These are phyloP conservation scores for Asterophora lycoperdoides DNA, from an alignment of 768 basidiomycete genomes.

Conservation along the genomic window DNA sequence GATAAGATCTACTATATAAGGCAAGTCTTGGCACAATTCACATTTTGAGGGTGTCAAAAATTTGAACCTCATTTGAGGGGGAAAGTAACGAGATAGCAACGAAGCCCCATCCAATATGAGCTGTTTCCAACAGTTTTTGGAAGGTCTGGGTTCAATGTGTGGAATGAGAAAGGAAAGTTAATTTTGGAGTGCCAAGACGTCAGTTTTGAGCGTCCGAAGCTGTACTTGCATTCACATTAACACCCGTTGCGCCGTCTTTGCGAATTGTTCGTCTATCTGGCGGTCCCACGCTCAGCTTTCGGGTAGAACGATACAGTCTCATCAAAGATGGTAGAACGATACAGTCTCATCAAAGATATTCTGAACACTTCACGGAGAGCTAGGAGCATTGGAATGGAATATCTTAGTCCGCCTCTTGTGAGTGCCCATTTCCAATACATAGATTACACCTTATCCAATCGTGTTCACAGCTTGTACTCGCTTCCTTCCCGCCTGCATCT, in stretches of 20 bases:
- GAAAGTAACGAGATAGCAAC: too few relatives aligned
- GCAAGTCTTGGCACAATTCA: too few relatives aligned
- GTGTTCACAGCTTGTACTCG: constrained; percentile 74
- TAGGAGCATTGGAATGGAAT: constrained; percentile 80
- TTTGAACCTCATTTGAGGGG: too few relatives aligned
- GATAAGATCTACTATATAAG: too few relatives aligned
- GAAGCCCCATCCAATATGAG: too few relatives aligned
- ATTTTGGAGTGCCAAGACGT: too few relatives aligned
- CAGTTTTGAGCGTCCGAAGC: too few relatives aligned
- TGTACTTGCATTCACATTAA: constrained; percentile 90
- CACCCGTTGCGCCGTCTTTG: constrained; percentile 79
- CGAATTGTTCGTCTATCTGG: constrained; percentile 82
- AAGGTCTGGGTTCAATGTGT: too few relatives aligned
- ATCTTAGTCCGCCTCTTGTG: constrained; percentile 88
- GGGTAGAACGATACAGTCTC: constrained; percentile 88
- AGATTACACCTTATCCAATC: neutral
- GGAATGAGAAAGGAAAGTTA: too few relatives aligned
- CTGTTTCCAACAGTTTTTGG: too few relatives aligned
- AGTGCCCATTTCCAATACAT: constrained; percentile 22
- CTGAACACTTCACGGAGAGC: constrained; percentile 61
- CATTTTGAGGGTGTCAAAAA: too few relatives aligned
- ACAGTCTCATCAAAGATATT: constrained; percentile 87
- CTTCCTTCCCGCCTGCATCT: constrained; percentile 74
- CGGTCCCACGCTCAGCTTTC: constrained; percentile 92
- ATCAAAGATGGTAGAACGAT: constrained; percentile 88